Evolutionary conservation across 352 stramenopile species (phyloP), one percentile per base, ranked within the genome.

Genomic region (Pythium brachiatum): DNA sequence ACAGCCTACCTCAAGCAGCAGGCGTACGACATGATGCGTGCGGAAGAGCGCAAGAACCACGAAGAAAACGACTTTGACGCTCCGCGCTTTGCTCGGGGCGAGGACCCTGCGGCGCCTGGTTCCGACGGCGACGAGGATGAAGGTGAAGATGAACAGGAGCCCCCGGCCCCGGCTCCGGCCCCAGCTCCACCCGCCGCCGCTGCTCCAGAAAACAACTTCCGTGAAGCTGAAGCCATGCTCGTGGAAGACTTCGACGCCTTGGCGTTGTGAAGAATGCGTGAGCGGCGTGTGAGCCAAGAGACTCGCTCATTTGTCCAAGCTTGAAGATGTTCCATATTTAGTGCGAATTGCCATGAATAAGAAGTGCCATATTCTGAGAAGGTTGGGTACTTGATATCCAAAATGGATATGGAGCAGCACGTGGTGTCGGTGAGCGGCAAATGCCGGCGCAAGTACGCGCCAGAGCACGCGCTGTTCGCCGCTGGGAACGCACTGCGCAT

Each of bases 401-500:
- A 23, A 21, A 54, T 21, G 32, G n/a, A 56, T 32, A 79, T 76
- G 72, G 75, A 87, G 58, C 53, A 64, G 9, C 20, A 69, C 38
- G 44, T 51, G 32, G 62, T 72, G 62, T 52, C 79, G 11, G 11
- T 66, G 34, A 75, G 47, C n/a, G 78, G 78, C 56, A 86, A 88
- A 64, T 84, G 66, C 55, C 43, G 73, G 32, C 78, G 78, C 26
- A 69, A 68, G 29, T 80, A 78, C 64, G 83, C 76, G 36, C 76
- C 78, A n/a, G 74, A 84, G 31, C 72, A 84, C 60, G 44, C 66
- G 44, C 43, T 83, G 16, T 88, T 88, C 50, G 67, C 74, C 12
- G 57, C 70, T 20, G 78, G 76, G 6, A 81, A 82, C 43, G 68
- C 59, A 15, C 57, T 83, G 44, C 79, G 74, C 51, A 64, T 57